Evolutionary conservation across 1,284 basidiomycete genomes (phyloP), one percentile per base, ranked within the genome.

Genomic region (Sporisorium sorghi): DNA sequence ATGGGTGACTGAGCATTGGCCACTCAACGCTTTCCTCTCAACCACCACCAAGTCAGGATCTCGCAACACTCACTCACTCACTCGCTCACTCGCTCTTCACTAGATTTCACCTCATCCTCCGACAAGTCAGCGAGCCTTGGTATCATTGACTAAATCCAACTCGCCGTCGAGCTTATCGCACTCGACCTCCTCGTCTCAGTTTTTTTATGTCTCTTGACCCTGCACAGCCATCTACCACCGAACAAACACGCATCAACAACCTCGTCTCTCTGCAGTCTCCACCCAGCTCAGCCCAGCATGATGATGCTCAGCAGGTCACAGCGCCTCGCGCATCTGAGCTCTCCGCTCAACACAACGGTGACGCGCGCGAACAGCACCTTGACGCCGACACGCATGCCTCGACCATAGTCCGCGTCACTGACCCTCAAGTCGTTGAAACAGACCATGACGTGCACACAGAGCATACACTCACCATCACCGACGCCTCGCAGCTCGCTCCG

Each of bases 401-500:
- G 28, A 50, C 71, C 58, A 26, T 73, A 65, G 62, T 73, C 7
- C 71, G 71, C 51, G 47, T 73, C 33, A 69, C 61, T 17, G 52
- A 69, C 21, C 64, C 62, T 2, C 24, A 49, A 37, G 26, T 42
- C 2, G 24, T 50, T 23, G 30, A 61, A n/a, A 8, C 21, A 1
- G 14, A 23, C 4, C 12, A 33, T 3, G 5, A n/a, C 21, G 49
- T 1, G 7, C 12, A 26, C 2, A 35, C 19, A 91, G 42, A 12
- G 23, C 32, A 37, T 24, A 4, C 39, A 19, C 17, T 21, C 0
- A n/a, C 35, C 28, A 35, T 39, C 24, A 42, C 23, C 6, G 51
- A 65, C 47, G 28, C 60, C 30, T 54, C 91, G 14, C 33, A 52
- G n/a, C 58, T 80, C 17, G 78, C 92, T 24, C 85, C 87, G 35